Evolutionary conservation across 352 stramenopile species (phyloP), one percentile per base, ranked within the genome.

Genomic region (Pythium monospermum): DNA sequence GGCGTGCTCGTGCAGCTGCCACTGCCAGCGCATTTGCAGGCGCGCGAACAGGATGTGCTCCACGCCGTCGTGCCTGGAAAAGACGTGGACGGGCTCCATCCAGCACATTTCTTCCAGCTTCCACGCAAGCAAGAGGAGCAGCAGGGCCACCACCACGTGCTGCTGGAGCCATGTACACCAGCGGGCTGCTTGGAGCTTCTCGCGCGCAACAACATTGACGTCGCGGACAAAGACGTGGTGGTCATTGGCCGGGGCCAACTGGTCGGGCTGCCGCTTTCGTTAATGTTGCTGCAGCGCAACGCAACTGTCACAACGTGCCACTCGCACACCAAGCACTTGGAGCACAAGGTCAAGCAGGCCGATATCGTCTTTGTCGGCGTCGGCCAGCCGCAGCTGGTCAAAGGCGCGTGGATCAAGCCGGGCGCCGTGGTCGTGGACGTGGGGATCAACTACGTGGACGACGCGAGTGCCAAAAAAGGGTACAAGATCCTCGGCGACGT

Each of bases 81-180:
- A 61, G 97, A 99, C 74, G 97, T 99, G 13, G 97, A 99, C 66
- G 97, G 96, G n/a, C 85, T 99, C 36, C 94, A 99, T 69, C 95
- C 97, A 46, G 63, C 87, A 35, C 99, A 99, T 78, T 96, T 98
- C 19, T 96, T 91, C 38, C 75, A 86, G 27, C 67, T 99, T 6
- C 64, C 75, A 73, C 57, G 49, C 7, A 18, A 28, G 2, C 18
- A 22, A 15, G 27, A 45, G 7, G 25, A 26, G 16, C 31, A 52
- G 38, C 40, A 26, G 37, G 4, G 28, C 19, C 37, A 32, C 72
- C 92, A 26, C 64, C 89, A 35, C 98, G 90, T 85, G 93, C 81
- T 52, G 69, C 86, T 81, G 41, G 87, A 69, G 90, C 96, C 61
- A 72, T 98, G 91, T 96, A 71, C 96, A 86, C 74, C 84, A 85